Conservation (phyloP, 805 yeast genomes). For the Priceomyces melissophilus region DNA sequence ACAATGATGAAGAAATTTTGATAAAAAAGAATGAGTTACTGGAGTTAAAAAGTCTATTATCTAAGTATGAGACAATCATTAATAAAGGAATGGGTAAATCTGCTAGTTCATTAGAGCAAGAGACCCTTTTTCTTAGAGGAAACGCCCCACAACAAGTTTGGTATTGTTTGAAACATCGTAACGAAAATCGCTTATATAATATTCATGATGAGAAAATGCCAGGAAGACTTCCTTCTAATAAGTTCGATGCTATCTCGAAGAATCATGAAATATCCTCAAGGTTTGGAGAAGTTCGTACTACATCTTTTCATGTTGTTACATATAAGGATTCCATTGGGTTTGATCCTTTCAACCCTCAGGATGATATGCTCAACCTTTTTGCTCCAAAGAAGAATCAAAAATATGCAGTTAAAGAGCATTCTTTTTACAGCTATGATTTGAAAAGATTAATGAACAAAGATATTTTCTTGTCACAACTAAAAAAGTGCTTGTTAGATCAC, state of each 20-base stretch:
- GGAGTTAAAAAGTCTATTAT: not conserved
- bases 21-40: not conserved
- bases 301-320: not conserved
- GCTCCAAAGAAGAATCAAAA: not conserved
- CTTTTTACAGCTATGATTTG: not conserved
- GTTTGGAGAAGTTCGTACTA: not conserved
- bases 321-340: not conserved
- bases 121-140: no score
- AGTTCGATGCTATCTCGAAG: not conserved
- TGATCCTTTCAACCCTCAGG: not conserved
- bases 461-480: not conserved
- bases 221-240: not conserved
- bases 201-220: not conserved
- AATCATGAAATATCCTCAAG: not conserved
- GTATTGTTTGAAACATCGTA: not conserved
- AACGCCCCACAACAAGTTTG: not conserved
- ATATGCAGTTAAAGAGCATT: not conserved
- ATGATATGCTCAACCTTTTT: not conserved
- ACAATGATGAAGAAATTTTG: not conserved
- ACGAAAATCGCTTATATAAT: not conserved
- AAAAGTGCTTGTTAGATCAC: not conserved
- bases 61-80: not conserved
- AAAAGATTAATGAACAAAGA: not conserved
- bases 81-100: not conserved
- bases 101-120: not conserved